Base-by-base conservation (phyloP, 2,329 filamentous ascomycete species). In the Pleurostoma richardsiae region DNA sequence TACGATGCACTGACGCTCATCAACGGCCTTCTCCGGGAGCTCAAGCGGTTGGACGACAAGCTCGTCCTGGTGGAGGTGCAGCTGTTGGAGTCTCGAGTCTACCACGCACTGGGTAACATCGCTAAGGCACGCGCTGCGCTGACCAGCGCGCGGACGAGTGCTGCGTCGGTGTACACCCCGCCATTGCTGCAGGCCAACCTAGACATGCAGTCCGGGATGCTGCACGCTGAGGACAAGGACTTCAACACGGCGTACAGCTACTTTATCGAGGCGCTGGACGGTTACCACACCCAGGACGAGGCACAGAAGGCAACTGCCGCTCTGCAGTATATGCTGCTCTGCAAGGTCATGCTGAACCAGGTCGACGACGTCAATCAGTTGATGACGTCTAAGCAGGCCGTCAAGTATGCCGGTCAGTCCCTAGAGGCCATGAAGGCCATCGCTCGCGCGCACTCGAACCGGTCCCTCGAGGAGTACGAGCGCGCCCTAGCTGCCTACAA, bases 341-440 rank as follows among this genome's bases (percentile, higher is more conserved):
- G 94, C 83, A 99, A 99, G 77, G 94, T 99, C 68, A 99, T 99
- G 95, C 80, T 99, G 58, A 99, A 99, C 72, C 79, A 95, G 39
- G 90, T 84, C 55, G 91, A 97, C 74, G 95, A 99, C 67, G 92
- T 99, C 66, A 95, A 92, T 71, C 83, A 87, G 63, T 82, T 99
- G 56, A 90, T 99, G 83, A 83, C 87, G 30, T 95, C 90, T 46
- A 99, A 99, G 79, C 91, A 96, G 68, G 94, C 95, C 38, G 83
- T 95, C 63, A 94, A 95, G 71, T 97, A 99, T 65, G 91, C 91
- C 30, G 90, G 92, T 59, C 90, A 92, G 71, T 94, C 90, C 64
- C 83, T 99, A 53, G 94, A 99, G 70, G 94, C 94, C 49, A 99
- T 99, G 94, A 99, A 99, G 76, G 91, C 95, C 30, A 92, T 99